phyloP scores from a whole-genome alignment of 768 basidiomycete species.

The Lenzites betulinus region DNA sequence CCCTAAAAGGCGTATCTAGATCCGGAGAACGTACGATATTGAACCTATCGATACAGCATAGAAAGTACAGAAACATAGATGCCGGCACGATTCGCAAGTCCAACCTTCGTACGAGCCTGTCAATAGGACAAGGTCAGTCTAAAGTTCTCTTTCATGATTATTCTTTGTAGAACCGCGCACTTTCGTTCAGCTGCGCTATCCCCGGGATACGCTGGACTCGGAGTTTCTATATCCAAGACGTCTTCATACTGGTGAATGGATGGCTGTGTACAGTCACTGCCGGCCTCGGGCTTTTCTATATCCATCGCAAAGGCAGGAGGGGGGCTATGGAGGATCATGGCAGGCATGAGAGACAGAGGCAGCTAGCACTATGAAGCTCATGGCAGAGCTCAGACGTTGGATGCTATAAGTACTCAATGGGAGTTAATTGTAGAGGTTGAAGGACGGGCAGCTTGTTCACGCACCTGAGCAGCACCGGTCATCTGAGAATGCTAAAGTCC shows the following conservation, averaged over 20 bases:
- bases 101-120: constrained; percentile 24
- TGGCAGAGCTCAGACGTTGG: neutral
- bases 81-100: constrained; percentile 25
- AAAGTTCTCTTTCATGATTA: neutral
- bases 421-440: neutral
- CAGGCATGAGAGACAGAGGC: neutral
- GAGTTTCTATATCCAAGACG: neutral
- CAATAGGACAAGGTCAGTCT: neutral
- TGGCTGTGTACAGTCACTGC: neutral
- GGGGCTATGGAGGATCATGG: neutral
- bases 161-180: neutral
- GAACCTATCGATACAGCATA: constrained; percentile 29
- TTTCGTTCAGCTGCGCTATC: constrained; percentile 13
- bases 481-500: constrained; percentile 1
- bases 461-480: neutral
- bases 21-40: constrained; percentile 24
- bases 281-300: neutral
- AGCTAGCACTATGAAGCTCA: neutral
- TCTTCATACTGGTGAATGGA: constrained; percentile 4
- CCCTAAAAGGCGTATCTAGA: neutral
- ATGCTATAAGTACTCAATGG: neutral
- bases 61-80: constrained; percentile 27
- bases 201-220: neutral
- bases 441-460: neutral
- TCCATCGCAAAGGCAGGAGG: neutral